Conservation (phyloP, 306 rosid species). For the cucumber (Cucumis sativus) region Cucumber_9930_V3 NC_026661.2:9392001-9392500, state of each 20-base stretch:
- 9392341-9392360: neutral
- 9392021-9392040: neutral
- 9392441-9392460: constrained; percentile 1
- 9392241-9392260: neutral
- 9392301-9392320: neutral
- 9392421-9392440: neutral
- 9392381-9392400: neutral
- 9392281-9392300: neutral
- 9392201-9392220: neutral
- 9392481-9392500: neutral
- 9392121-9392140: neutral
- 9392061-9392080: neutral
- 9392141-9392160: neutral
- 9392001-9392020: neutral
- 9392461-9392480: neutral
- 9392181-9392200: neutral
- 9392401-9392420: constrained; percentile 5
- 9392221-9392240: neutral
- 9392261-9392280: neutral
- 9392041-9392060: neutral
- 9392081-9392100: neutral
- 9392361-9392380: constrained; percentile 6
- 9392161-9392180: neutral
- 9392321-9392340: neutral
- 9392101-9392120: neutral